phyloP scores from a whole-genome alignment of 1,284 basidiomycete species.

The Fomitiporia mediterranea region DNA sequence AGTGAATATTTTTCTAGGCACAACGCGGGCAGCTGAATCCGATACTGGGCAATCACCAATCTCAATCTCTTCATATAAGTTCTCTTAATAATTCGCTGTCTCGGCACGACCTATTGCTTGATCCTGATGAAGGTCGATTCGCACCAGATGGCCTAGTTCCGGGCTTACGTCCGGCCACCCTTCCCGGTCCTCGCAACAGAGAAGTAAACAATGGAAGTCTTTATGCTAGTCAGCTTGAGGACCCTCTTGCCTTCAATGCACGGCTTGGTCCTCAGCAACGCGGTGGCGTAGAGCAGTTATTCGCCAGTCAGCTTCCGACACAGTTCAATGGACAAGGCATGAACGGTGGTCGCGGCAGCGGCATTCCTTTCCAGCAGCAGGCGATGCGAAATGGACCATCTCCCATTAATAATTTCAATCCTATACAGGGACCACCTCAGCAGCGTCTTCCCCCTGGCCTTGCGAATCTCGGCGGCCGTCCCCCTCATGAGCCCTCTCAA shows the following conservation, averaged over 20 bases:
- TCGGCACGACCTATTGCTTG: slow-evolving; percentile 65
- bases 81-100: slow-evolving; percentile 18
- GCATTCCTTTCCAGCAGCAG: slow-evolving; percentile 51
- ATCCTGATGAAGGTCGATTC: slow-evolving; percentile 69
- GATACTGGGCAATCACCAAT: slow-evolving; percentile 27
- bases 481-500: slow-evolving; percentile 71
- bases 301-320: slow-evolving; percentile 43
- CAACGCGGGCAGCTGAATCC: slow-evolving; percentile 33
- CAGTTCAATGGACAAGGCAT: slow-evolving; percentile 48
- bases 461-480: slow-evolving; percentile 75
- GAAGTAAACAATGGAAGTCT: slow-evolving; percentile 44
- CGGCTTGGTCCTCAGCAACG: slow-evolving; percentile 50
- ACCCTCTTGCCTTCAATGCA: slow-evolving; percentile 38
- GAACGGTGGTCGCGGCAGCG: slow-evolving; percentile 40
- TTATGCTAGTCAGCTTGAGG: slow-evolving; percentile 59
- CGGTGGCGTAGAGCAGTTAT: slow-evolving; percentile 52
- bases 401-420: slow-evolving; percentile 47
- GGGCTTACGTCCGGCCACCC: slow-evolving; percentile 59
- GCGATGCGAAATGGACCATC: slow-evolving; percentile 69
- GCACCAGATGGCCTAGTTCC: slow-evolving; percentile 81
- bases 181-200: slow-evolving; percentile 47
- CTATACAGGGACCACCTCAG: slow-evolving; percentile 40
- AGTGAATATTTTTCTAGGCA: slow-evolving; percentile 25
- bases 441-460: slow-evolving; percentile 75
- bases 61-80: slow-evolving; percentile 23